Conservation (phyloP, 2,329 filamentous ascomycete genomes). For the Cadophora luteo-olivacea region DNA sequence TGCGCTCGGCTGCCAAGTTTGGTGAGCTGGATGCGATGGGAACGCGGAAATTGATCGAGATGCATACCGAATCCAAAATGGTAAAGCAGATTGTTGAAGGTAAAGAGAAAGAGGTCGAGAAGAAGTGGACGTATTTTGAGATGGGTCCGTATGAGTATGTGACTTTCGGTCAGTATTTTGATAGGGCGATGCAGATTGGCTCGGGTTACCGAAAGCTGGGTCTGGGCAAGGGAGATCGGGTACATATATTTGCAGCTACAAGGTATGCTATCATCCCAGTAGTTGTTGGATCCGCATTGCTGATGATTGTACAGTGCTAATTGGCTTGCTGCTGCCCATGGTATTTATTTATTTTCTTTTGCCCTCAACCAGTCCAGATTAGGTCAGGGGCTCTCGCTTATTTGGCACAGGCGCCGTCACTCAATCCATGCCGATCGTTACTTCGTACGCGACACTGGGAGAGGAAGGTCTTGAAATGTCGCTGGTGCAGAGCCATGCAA, state of each 20-base stretch:
- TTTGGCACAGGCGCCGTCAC: constrained; percentile 56
- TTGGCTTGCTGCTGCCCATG: constrained; percentile 60
- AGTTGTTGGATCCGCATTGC: background rate
- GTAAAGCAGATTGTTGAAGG: constrained; percentile 86
- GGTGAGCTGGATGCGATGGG: constrained; percentile 70
- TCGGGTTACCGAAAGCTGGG: constrained; percentile 75
- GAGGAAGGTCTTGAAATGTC: constrained; percentile 85
- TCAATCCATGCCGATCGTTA: constrained; percentile 90
- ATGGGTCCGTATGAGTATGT: constrained; percentile 78
- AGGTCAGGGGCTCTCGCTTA: constrained; percentile 23
- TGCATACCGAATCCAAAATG: constrained; percentile 83
- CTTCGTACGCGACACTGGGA: constrained; percentile 91
- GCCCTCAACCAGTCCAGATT: background rate
- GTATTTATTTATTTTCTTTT: constrained; percentile 28
- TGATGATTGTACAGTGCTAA: constrained; percentile 33
- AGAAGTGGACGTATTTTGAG: constrained; percentile 88
- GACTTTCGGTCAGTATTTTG: constrained; percentile 78
- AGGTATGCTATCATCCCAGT: constrained; percentile 41
- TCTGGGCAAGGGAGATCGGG: constrained; percentile 65
- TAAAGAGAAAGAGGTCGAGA: constrained; percentile 77
- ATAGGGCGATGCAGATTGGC: constrained; percentile 69
- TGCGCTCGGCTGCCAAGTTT: constrained; percentile 66
- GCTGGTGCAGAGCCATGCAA: constrained; percentile 78
- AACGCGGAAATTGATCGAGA: constrained; percentile 73
- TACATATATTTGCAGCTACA: constrained; percentile 83